phyloP scores from a whole-genome alignment of 2,329 filamentous ascomycete genomes.

The Byssochlamys sp. region DNA sequence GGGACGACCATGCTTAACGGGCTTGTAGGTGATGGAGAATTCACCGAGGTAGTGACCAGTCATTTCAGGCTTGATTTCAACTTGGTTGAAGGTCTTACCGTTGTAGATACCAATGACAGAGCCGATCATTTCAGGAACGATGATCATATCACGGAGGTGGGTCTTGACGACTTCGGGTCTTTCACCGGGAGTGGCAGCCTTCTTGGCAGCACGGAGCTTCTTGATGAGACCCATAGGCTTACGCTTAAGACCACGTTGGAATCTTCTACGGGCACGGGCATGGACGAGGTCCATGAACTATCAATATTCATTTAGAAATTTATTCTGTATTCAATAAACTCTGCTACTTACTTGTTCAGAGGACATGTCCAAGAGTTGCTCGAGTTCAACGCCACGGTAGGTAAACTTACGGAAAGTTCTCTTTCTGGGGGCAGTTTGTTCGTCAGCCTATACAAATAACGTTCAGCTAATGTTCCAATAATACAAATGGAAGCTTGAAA shows the following conservation, averaged over 20 bases:
- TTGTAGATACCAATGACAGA: slow-evolving; percentile 98
- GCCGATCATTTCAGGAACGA: slow-evolving; percentile 99
- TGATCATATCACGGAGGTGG: slow-evolving; percentile 98
- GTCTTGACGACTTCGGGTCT: slow-evolving; percentile 99
- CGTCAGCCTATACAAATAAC: too few relatives aligned
- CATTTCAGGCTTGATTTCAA: slow-evolving; percentile 99
- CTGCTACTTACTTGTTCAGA: too few relatives aligned
- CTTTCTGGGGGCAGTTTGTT: slow-evolving; percentile 55
- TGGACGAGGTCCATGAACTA: slow-evolving; percentile 88
- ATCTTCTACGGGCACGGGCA: slow-evolving; percentile 93
- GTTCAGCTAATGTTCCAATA: too few relatives aligned
- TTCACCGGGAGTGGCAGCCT: slow-evolving; percentile 98
- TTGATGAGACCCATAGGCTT: slow-evolving; percentile 99
- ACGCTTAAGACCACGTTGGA: slow-evolving; percentile 99
- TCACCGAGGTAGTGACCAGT: slow-evolving; percentile 98
- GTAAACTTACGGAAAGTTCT: slow-evolving; percentile 99
- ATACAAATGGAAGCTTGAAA: too few relatives aligned
- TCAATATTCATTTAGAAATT: too few relatives aligned
- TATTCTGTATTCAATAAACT: too few relatives aligned
- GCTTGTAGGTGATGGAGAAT: slow-evolving; percentile 99
- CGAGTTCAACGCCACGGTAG: slow-evolving; percentile 98
- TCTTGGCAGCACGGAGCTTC: slow-evolving; percentile 99
- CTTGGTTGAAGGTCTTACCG: slow-evolving; percentile 99
- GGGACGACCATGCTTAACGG: slow-evolving; percentile 99
- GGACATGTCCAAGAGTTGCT: too few relatives aligned